These are phyloP conservation scores for baker's yeast (Saccharomyces cerevisiae) DNA, from an alignment of 805 yeast species.

Conservation along the genomic window DNA sequence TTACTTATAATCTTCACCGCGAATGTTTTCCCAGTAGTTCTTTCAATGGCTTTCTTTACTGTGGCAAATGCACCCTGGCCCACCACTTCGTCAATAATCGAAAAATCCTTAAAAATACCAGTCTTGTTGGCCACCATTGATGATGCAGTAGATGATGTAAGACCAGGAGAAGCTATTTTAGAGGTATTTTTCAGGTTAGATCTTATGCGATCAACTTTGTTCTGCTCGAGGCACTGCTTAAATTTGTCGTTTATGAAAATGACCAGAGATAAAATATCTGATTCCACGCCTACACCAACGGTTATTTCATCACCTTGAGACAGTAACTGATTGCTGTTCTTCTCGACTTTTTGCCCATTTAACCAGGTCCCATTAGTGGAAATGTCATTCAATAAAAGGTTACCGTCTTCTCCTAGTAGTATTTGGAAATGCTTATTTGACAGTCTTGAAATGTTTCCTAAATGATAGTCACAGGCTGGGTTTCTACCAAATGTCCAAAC, in stretches of 20 bases:
- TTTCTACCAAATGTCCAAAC: conserved; percentile 75
- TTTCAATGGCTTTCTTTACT: conserved; percentile 82
- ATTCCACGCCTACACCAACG: conserved; percentile 77
- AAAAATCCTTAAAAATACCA: conserved; percentile 63
- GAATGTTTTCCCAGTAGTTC: conserved; percentile 73
- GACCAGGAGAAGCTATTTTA: conserved; percentile 2
- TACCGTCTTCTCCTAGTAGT: conserved; percentile 54
- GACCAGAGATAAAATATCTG: conserved; percentile 50
- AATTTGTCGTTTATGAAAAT: conserved; percentile 35
- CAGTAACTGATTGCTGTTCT: conserved; percentile 69
- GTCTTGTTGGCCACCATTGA: neutral
- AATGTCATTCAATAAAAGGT: conserved; percentile 45
- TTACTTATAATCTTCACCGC: conserved; percentile 89
- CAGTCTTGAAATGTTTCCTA: conserved; percentile 56
- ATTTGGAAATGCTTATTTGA: conserved; percentile 69
- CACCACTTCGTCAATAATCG: conserved; percentile 72
- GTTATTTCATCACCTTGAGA: conserved; percentile 91
- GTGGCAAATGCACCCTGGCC: conserved; percentile 99
- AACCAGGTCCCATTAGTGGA: conserved; percentile 92
- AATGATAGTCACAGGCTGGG: conserved; percentile 47
- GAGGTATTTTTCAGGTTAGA: conserved; percentile 1
- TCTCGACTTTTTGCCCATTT: conserved; percentile 64
- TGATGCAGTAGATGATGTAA: neutral
- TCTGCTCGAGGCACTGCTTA: conserved; percentile 21
- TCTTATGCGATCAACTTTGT: conserved; percentile 7